A percentile compares a stretch with the other conserved stretches of the same genome.
Conservation (phyloP, 495 filamentous ascomycete species). For the Hyaloscypha variabilis region DNA sequence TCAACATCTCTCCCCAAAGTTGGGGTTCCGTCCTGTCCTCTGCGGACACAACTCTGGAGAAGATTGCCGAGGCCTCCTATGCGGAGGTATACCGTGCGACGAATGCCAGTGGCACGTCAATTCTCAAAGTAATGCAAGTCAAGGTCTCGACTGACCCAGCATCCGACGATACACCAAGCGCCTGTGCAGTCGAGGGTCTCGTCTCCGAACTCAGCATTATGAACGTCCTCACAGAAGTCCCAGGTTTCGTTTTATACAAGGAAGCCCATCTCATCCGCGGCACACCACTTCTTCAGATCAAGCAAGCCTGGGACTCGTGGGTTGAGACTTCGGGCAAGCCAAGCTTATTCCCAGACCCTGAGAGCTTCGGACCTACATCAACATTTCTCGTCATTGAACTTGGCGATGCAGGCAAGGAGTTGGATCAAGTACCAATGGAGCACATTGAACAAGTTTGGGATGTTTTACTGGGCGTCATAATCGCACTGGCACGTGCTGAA, state of each 20-base stretch:
- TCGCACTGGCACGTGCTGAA: conserved; percentile 78
- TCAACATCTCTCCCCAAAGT: conserved; percentile 10
- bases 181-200: conserved; percentile 55
- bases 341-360: conserved; percentile 37
- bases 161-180: conserved; percentile 26
- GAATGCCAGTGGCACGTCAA: conserved; percentile 46
- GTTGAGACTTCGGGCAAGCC: conserved; percentile 23
- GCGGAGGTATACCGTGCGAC: conserved; percentile 68
- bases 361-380: conserved; percentile 64
- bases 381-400: conserved; percentile 85
- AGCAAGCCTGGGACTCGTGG: conserved; percentile 53
- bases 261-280: conserved; percentile 75
- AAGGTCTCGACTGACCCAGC: conserved; percentile 37
- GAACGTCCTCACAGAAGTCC: conserved; percentile 73
- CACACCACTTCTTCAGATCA: conserved; percentile 61
- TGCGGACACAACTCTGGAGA: conserved; percentile 28
- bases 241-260: conserved; percentile 92
- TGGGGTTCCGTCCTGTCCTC: not conserved
- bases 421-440: conserved; percentile 63
- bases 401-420: conserved; percentile 78
- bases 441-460: conserved; percentile 73
- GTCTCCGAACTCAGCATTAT: conserved; percentile 73
- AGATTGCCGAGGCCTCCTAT: conserved; percentile 72
- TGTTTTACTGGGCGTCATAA: conserved; percentile 79
- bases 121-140: conserved; percentile 56